Base-by-base conservation (phyloP, 1,284 basidiomycete genomes). In the Ganoderma sinense region DNA sequence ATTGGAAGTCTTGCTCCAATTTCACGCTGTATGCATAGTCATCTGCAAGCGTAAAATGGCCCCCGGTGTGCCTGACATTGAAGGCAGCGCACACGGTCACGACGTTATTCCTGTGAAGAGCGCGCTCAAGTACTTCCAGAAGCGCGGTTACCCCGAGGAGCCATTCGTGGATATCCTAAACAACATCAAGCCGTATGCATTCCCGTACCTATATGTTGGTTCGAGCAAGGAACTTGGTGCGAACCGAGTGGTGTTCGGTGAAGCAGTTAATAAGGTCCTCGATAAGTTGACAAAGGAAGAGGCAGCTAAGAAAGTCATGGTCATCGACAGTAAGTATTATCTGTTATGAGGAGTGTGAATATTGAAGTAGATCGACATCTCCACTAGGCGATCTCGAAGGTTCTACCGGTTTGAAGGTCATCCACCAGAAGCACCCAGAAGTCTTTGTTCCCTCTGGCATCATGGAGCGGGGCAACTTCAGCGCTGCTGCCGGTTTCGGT, bases 391-490 rank as follows among this genome's bases (percentile, higher is more conserved):
- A 96, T 78, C 83, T 96, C 60, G 94, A 95, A 83, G 94, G 94
- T 39, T 96, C 94, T 0, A 96, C 94, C 31, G 94, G 94, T 71
- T 81, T 96, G 73, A 95, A 94, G 82, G 89, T 86, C 62, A 96
- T 96, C 73, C 94, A 95, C 81, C 88, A 93, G 81, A 94, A 93
- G 80, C 93, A 95, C 78, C 94, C 94, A 2, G 94, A 95, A 78
- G 92, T 95, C 29, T 96, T 95, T 79, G 75, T 95, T 61, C 87
- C 92, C 10, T 94, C 92, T 33, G 94, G 94, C 68, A 94, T 80
- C 70, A 80, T 80, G 79, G 79, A 80, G 69, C 79, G 79, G 58
- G 79, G 79, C 20, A 80, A 80, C 76, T 79, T 94, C 80, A 91
- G 91, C 51, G 94, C 94, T 10, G 94, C 94, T 5, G 94, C 94